Evolutionary conservation across 148 eudicot species (phyloP).

Genomic region (Rhododendron vialii): DNA sequence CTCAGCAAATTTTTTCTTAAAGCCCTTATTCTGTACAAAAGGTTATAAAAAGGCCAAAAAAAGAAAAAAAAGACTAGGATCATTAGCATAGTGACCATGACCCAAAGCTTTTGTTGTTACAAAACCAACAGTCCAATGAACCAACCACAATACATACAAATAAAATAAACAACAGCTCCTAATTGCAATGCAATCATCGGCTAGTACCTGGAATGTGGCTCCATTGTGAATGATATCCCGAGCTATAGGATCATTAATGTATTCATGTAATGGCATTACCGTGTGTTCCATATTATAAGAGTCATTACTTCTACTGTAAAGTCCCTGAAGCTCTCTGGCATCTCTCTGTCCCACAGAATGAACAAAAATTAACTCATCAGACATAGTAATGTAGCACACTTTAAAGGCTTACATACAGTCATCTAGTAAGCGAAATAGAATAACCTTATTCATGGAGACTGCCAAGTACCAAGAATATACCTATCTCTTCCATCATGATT

Average conservation of each 20-base stretch:
- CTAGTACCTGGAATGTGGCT: constrained; percentile 89
- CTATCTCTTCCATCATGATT: not conserved
- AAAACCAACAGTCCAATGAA: constrained; percentile 6
- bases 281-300: constrained; percentile 72
- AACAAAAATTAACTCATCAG: constrained; percentile 2
- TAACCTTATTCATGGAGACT: not conserved
- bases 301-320: constrained; percentile 30
- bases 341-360: constrained; percentile 61
- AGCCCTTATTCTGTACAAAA: not conserved
- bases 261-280: constrained; percentile 79
- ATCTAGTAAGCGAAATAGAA: not conserved
- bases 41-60: not conserved
- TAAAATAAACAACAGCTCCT: constrained; percentile 7
- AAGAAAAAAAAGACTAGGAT: not conserved
- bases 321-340: constrained; percentile 38
- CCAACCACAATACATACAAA: not conserved
- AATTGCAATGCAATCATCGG: not conserved
- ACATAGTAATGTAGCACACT: not conserved
- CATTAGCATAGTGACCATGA: not conserved
- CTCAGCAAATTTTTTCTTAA: not conserved
- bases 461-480: not conserved
- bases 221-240: constrained; percentile 90
- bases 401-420: not conserved
- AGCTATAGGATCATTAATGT: constrained; percentile 73
- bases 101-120: not conserved